Evolutionary conservation across 306 rosid species (phyloP), one percentile per base, ranked within the genome.

Genomic region (Vigna angularis): DNA sequence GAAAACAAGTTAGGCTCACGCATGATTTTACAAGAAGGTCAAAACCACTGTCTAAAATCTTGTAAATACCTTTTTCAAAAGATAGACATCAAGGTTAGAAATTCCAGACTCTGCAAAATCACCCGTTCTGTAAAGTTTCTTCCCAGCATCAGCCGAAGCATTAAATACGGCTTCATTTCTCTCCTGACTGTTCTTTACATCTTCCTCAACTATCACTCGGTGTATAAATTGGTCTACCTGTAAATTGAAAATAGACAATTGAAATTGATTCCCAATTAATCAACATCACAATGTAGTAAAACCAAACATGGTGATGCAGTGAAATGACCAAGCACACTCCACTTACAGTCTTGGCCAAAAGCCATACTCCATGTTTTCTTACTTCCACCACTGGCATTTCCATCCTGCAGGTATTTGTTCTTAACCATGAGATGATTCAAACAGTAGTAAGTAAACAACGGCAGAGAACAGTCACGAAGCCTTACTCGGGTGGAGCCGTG

Each of bases 321-420:
- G 9, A 22, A 72, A 66, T 38, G 20, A 49, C 34, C 56, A 79
- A 79, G 50, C 66, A 72, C 48, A 65, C 58, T 79, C 30, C 75
- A 75, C 95, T 90, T 77, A 95, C 97, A 78, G 85, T 91, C 87
- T 92, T 92, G 50, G 98, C 93, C 79, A 95, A 85, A 70, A 95
- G 97, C 96, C 97, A 92, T 44, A 95, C 98, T 75, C 98, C 98
- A 66, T 92, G 84, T 79, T 88, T 87, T 66, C 61, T 88, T 63
- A 94, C 98, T 85, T 92, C 97, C 74, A 94, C 95, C 36, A 94
- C 97, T 6, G 97, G 98, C 97, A 94, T 88, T 73, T 92, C 93
- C 97, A 92, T 86, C 66, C 98, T 94, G 90, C 79, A 63, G 66
- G 40, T 30, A 79, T 71, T 28, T 32, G 22, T n/a, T 66, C 1